Evolutionary conservation across 2,329 filamentous ascomycete genomes (phyloP).

Genomic region (Sporothrix luriei): DNA sequence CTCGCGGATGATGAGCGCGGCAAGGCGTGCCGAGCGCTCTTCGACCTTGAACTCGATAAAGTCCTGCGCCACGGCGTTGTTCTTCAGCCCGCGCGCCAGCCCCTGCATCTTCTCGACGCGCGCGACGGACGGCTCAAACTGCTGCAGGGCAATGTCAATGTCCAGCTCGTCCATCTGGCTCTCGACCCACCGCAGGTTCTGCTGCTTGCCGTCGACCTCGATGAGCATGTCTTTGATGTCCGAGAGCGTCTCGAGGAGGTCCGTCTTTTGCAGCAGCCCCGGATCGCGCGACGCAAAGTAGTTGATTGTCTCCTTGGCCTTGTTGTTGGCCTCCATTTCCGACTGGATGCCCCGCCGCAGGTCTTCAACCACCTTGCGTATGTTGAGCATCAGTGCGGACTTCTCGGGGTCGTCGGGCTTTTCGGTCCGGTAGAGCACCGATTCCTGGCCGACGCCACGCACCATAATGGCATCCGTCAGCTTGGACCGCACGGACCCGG

Average conservation of each 20-base stretch:
- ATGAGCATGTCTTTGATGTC: slow-evolving; percentile 85
- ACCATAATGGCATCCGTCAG: slow-evolving; percentile 88
- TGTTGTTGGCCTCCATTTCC: slow-evolving; percentile 84
- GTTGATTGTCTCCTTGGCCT: slow-evolving; percentile 80
- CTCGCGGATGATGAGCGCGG: slow-evolving; percentile 73
- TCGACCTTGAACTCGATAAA: slow-evolving; percentile 91
- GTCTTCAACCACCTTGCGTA: slow-evolving; percentile 90
- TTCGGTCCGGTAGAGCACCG: slow-evolving; percentile 91
- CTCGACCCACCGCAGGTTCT: slow-evolving; percentile 95
- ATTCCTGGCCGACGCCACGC: slow-evolving; percentile 80
- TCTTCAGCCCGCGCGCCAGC: slow-evolving; percentile 77
- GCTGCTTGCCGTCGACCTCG: slow-evolving; percentile 94
- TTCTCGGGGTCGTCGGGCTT: slow-evolving; percentile 80
- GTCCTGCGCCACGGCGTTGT: slow-evolving; percentile 84
- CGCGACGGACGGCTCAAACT: slow-evolving; percentile 80
- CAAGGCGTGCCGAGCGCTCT: slow-evolving; percentile 77
- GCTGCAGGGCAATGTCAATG: slow-evolving; percentile 90
- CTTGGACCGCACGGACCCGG: slow-evolving; percentile 55
- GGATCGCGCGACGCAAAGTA: slow-evolving; percentile 81
- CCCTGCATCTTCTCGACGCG: slow-evolving; percentile 83
- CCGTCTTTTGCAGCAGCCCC: slow-evolving; percentile 74
- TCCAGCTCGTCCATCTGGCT: slow-evolving; percentile 93
- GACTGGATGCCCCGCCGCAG: slow-evolving; percentile 81
- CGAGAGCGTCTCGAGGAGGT: slow-evolving; percentile 76
- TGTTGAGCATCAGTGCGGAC: slow-evolving; percentile 77